Evolutionary conservation across 148 eudicot genomes (phyloP), one percentile per base, ranked within the genome.

Genomic region (Spergularia marina): DNA sequence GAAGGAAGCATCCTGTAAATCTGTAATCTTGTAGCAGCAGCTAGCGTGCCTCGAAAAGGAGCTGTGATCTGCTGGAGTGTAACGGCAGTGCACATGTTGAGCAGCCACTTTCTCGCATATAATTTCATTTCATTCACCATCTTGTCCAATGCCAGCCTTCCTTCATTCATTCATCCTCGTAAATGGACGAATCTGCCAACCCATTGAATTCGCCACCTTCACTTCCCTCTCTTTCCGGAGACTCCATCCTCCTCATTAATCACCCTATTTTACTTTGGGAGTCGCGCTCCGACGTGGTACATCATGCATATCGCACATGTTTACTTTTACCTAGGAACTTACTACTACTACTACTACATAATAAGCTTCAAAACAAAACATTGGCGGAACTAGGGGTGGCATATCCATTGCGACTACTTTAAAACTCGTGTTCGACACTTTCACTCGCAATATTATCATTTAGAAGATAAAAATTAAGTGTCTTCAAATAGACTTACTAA

Each of bases 161-260:
- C 0, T 18, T 74, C 82, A 79, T 79, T 79, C 82, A 74, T 79
- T 74, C 82, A 68, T 74, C 68, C 82, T 79, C 81, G 81, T 73
- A 73, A 79, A 79, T 68, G 79, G 79, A 68, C 68, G 69, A 76
- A 58, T 59, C 68, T 68, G 34, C 16, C 39, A 40, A 2, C 4
- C 16, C 51, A 39, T 51, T n/a, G 36, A 30, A 44, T 73, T 72
- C 40, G 39, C 4, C 68, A 18, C 16, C 20, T 7, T 53, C 20
- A 6, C 18, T 5, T 11, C 53, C 56, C 71, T 47, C 65, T 17
- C 41, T 65, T 72, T n/a, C 55, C n/a, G 71, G 55, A 18, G 47
- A 2, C 16, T 54, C 14, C 17, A 39, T 34, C 12, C 7, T 15
- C n/a, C 25, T 20, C n/a, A n/a, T 23, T 23, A 9, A 39, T 44